phyloP scores from a whole-genome alignment of 2,329 filamentous ascomycete genomes.

The Tolypocladium cylindrosporum region DNA sequence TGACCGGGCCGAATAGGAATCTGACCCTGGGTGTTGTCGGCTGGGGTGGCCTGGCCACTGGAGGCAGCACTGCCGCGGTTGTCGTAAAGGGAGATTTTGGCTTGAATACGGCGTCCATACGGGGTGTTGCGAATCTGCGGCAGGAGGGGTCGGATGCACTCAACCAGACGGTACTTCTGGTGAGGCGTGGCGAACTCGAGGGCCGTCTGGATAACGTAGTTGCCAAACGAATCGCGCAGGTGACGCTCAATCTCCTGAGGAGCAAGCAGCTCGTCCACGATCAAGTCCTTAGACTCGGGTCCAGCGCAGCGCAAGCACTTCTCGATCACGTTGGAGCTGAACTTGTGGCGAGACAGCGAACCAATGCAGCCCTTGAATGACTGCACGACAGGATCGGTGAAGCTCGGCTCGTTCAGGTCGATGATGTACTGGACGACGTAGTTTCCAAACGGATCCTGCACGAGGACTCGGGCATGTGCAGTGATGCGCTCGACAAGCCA shows the following conservation, averaged over 20 bases:
- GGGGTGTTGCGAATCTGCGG: constrained; percentile 81
- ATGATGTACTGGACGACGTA: constrained; percentile 99
- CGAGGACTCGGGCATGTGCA: constrained; percentile 73
- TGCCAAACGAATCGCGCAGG: constrained; percentile 86
- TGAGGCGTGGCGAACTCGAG: constrained; percentile 71
- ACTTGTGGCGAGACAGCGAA: constrained; percentile 84
- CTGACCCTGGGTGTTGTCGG: constrained; percentile 44
- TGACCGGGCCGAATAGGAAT: constrained; percentile 36
- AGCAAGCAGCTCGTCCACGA: constrained; percentile 72
- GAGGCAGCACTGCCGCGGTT: constrained; percentile 30
- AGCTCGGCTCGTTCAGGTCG: constrained; percentile 76
- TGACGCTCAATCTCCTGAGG: constrained; percentile 76
- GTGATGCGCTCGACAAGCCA: constrained; percentile 84
- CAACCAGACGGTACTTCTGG: constrained; percentile 67
- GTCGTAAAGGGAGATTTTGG: constrained; percentile 66
- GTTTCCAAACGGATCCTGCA: constrained; percentile 96
- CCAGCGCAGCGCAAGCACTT: constrained; percentile 85
- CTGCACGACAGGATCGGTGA: constrained; percentile 79
- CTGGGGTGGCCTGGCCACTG: constrained; percentile 40
- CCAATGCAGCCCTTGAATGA: constrained; percentile 68
- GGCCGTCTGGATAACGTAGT: constrained; percentile 97
- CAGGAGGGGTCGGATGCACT: constrained; percentile 75
- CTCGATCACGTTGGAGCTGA: constrained; percentile 98
- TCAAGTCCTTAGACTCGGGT: constrained; percentile 61
- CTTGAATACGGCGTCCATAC: constrained; percentile 86